Base-by-base conservation (phyloP, 2,329 filamentous ascomycete species). In the Curvularia lunata region DNA sequence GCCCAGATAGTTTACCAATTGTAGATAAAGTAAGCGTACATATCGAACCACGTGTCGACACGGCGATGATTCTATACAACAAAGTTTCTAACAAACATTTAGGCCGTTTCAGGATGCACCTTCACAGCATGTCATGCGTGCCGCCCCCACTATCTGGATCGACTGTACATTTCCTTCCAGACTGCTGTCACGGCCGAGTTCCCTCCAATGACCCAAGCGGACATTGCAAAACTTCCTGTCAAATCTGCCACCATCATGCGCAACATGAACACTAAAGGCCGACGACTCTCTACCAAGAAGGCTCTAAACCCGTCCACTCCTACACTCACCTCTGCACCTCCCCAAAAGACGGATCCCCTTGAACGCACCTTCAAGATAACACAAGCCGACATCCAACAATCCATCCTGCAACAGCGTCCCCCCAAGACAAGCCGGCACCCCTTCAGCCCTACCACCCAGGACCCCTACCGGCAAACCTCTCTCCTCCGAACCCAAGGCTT, bases 61-160 rank as follows among this genome's bases (percentile, higher is more conserved):
- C 12, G 19, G 23, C 27, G 2, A 21, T 5, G 48, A 4, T 43
- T 9, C 12, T 27, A 27, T 16, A 43, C 7, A 12, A 23, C 13
- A 25, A 9, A 9, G 23, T 43, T 4, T 3, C 54, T 67, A 27
- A 69, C 52, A 2, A 6, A 18, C 13, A 2, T 34, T n/a, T 16
- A 64, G 53, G 47, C 19, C 13, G 43, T 53, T 12, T 48, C 45
- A 23, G 34, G 43, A 21, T 85, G 83, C 67, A 69, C 62, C n/a
- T 79, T 78, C 63, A 75, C 77, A 48, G 78, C 78, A 49, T 85
- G 83, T 59, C 80, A 81, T 30, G 70, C 66, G n/a, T 85, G 83
- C 62, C 79, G 82, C 28, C 80, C 81, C 2, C 80, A 80, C 61
- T 81, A 78, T 60, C 74, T 74, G n/a, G 81, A 84, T 43, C 78